Percentiles rank a stretch among this genome's conserved stretches.
These are phyloP conservation scores for Wakefieldia striispora DNA, from an alignment of 768 basidiomycete species.

Conservation along the genomic window DNA sequence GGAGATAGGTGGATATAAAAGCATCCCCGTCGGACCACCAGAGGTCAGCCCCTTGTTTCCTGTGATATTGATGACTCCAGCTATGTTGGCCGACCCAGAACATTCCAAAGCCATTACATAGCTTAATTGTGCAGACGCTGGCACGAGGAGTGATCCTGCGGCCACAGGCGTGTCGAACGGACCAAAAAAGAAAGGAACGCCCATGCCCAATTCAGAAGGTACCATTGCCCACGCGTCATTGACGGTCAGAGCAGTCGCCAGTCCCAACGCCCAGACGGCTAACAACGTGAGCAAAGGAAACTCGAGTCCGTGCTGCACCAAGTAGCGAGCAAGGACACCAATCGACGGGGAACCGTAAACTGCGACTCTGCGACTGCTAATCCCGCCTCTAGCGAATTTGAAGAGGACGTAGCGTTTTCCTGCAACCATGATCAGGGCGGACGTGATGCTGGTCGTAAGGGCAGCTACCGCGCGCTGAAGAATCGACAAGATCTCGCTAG, in stretches of 20 bases:
- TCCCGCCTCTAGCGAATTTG: slow-evolving; percentile 8
- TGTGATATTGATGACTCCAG: slow-evolving; percentile 12
- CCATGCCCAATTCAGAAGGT: rapidly evolving
- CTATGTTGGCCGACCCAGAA: not conserved
- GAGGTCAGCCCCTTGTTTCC: not conserved
- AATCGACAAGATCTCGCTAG: not conserved
- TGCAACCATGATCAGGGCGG: slow-evolving; percentile 10
- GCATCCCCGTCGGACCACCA: not conserved
- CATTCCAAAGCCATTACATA: slow-evolving; percentile 5
- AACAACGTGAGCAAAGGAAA: slow-evolving; percentile 8
- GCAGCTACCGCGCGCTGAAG: slow-evolving; percentile 11
- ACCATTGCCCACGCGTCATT: slow-evolving; percentile 5
- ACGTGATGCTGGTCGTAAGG: slow-evolving; percentile 12
- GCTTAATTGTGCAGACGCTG: slow-evolving; percentile 1
- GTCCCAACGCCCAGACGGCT: slow-evolving; percentile 12
- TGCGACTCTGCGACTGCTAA: slow-evolving; percentile 11
- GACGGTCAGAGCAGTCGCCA: slow-evolving; percentile 12
- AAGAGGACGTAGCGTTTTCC: slow-evolving; percentile 18
- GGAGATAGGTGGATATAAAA: slow-evolving; percentile 16
- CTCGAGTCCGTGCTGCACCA: slow-evolving; percentile 6
- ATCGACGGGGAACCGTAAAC: slow-evolving; percentile 12
- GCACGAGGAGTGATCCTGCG: not conserved
- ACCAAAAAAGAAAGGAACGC: not conserved
- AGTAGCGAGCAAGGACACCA: slow-evolving; percentile 5
- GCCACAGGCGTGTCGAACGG: not conserved